phyloP scores from a whole-genome alignment of 1,284 basidiomycete genomes.

The Rhodofomes roseus region DNA sequence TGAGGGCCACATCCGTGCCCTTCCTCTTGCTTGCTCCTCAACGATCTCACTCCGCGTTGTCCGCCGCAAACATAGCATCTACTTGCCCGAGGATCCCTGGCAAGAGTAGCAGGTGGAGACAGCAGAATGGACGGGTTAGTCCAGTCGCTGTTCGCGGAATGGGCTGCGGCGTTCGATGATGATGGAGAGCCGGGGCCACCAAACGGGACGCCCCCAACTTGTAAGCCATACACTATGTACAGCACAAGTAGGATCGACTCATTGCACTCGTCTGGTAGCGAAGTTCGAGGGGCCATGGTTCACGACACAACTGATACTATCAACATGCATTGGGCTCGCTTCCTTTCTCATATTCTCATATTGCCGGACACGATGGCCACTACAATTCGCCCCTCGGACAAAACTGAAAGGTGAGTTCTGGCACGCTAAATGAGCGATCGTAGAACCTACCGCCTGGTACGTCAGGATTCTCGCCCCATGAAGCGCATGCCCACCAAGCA shows the following conservation, averaged over 20 bases:
- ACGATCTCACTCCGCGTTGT: not conserved
- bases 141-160: not conserved
- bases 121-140: not conserved
- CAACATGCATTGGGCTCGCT: slow-evolving; percentile 71
- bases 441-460: no score
- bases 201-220: not conserved
- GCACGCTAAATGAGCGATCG: no score
- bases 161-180: not conserved
- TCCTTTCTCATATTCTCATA: slow-evolving; percentile 90
- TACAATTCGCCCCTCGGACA: slow-evolving; percentile 89
- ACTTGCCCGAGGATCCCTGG: not conserved
- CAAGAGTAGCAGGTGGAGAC: not conserved
- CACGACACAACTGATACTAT: slow-evolving; percentile 84
- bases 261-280: not conserved
- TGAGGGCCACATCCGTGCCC: not conserved
- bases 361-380: slow-evolving; percentile 81
- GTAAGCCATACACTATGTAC: not conserved
- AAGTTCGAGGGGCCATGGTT: slow-evolving; percentile 92
- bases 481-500: slow-evolving; percentile 77
- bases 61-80: not conserved
- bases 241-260: not conserved
- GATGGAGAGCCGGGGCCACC: not conserved
- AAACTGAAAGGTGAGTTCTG: slow-evolving; percentile 85
- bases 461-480: slow-evolving; percentile 86
- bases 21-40: not conserved